A percentile compares a stretch with the other conserved stretches of the same genome.
These are phyloP conservation scores for Ananas comosus DNA, from an alignment of 176 grass and related monocot genomes.

Conservation along the genomic window DNA sequence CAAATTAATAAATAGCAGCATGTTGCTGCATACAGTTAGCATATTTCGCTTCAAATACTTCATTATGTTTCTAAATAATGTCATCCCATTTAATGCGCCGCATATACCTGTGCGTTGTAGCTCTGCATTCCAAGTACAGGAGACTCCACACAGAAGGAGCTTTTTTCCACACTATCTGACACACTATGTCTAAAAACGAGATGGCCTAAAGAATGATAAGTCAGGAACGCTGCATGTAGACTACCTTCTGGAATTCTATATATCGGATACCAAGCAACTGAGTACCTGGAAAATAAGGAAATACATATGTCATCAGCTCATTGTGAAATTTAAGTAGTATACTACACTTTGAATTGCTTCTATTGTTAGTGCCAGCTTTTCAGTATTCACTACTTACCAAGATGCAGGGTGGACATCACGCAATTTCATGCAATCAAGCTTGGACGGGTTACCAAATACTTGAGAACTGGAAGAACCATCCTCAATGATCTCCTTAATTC, in stretches of 20 bases:
- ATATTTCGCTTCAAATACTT: no score
- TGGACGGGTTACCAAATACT: conserved; percentile 1
- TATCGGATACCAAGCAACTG: conserved; percentile 18
- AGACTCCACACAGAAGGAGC: conserved; percentile 1
- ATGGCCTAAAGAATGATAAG: conserved; percentile 6
- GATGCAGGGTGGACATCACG: conserved; percentile 10
- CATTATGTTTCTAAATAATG: no score
- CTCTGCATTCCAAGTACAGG: conserved; percentile 19
- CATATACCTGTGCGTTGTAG: conserved; percentile 13
- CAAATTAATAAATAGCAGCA: no score
- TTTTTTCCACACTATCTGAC: conserved; percentile 8
- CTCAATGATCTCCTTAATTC: conserved; percentile 1
- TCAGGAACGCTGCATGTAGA: conserved; percentile 16
- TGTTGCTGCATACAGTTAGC: no score
- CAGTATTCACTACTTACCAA: conserved; percentile 4
- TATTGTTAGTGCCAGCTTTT: not conserved
- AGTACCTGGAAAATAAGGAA: not conserved
- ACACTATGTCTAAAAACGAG: conserved; percentile 7
- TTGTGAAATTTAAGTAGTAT: not conserved
- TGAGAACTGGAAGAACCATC: not conserved
- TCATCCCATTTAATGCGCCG: no score
- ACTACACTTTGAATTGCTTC: not conserved
- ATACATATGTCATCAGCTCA: not conserved
- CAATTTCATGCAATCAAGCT: conserved; percentile 2
- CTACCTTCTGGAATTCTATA: conserved; percentile 14